These are phyloP conservation scores for Wallacemonas sp. DNA, from an alignment of 208 protist species.

Conservation along the genomic window DNA sequence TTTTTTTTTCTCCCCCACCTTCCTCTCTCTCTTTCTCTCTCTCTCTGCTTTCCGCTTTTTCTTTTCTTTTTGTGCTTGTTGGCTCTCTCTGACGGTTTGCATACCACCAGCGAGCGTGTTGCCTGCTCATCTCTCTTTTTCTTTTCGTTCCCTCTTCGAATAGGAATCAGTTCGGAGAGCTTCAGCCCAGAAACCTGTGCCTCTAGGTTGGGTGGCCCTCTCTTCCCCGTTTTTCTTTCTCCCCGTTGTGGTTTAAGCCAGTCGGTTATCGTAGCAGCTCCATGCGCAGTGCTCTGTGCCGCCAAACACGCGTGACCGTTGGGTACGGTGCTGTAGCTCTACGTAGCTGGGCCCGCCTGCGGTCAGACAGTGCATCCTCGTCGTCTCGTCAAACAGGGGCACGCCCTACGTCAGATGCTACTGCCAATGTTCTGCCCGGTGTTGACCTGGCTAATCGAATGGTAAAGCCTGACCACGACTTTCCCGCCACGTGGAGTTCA, in stretches of 20 bases:
- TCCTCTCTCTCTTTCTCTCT: conserved; percentile 18
- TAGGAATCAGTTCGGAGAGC: no score
- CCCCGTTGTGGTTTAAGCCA: background rate
- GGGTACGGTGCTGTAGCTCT: background rate
- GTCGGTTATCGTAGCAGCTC: background rate
- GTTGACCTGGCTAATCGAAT: conserved; percentile 51
- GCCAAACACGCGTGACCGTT: conserved; percentile 8
- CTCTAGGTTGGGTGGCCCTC: background rate
- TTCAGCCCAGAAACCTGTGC: no score
- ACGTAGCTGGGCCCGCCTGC: background rate
- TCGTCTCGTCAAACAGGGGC: background rate
- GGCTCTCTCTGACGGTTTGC: no score
- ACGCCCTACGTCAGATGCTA: background rate
- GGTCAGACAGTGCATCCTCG: background rate
- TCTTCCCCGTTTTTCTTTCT: background rate
- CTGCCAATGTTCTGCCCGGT: conserved; percentile 38
- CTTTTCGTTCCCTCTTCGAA: conserved; percentile 15
- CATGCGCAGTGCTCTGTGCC: conserved; percentile 1
- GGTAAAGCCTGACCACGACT: conserved; percentile 38
- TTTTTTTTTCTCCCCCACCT: conserved; percentile 12
- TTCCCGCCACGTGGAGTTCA: conserved; percentile 53
- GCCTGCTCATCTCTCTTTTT: conserved; percentile 2
- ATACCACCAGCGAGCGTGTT: background rate
- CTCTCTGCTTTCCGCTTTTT: background rate
- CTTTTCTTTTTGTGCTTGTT: no score